Conservation (phyloP, 768 basidiomycete species). For the Grammothele lineata region DNA sequence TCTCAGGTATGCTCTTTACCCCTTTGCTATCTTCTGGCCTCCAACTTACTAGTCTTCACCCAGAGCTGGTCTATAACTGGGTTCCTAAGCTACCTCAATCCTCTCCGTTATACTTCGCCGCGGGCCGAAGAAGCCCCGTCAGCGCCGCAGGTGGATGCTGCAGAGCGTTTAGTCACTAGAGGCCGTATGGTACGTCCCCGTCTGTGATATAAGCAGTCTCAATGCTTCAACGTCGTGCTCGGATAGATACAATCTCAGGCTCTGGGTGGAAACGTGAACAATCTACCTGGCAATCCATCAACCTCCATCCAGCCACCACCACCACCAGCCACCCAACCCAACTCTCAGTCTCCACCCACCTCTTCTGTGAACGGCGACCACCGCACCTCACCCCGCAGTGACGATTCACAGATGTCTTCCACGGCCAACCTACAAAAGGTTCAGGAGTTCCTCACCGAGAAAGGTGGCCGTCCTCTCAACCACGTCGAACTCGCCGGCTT, state of each 20-base stretch:
- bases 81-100: constrained; percentile 49
- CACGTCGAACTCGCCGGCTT: constrained; percentile 50
- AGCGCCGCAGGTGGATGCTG: constrained; percentile 4
- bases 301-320: constrained; percentile 9
- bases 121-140: constrained; percentile 6
- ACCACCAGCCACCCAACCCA: constrained; percentile 1
- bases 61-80: constrained; percentile 47
- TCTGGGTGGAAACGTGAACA: too few relatives aligned
- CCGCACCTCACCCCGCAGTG: constrained; percentile 12
- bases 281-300: too few relatives aligned
- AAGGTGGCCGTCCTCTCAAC: constrained; percentile 44
- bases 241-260: too few relatives aligned
- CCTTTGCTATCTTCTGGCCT: not conserved
- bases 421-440: constrained; percentile 13
- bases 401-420: constrained; percentile 6
- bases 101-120: constrained; percentile 29
- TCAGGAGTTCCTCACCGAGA: constrained; percentile 40
- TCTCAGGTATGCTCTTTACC: constrained; percentile 34
- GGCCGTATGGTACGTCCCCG: too few relatives aligned
- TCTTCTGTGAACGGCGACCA: constrained; percentile 1
- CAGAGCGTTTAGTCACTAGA: constrained; percentile 1
- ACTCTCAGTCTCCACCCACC: not conserved
- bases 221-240: too few relatives aligned
- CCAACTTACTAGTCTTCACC: constrained; percentile 26
- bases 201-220: too few relatives aligned